Base-by-base conservation (phyloP, 2,329 filamentous ascomycete species). In the Pseudogymnoascus sp. region DNA sequence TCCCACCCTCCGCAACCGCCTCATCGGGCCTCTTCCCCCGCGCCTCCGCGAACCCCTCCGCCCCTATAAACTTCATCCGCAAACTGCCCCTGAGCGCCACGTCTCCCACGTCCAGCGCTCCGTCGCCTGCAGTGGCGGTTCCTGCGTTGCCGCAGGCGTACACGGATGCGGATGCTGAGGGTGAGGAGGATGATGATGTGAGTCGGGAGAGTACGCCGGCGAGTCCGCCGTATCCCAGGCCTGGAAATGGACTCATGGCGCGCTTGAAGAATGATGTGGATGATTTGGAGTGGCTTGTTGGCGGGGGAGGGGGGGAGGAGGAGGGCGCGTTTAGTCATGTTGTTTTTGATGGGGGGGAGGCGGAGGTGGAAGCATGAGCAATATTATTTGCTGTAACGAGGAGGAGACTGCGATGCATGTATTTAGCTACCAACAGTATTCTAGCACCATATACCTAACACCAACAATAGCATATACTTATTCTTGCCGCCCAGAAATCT, bases 201-300 rank as follows among this genome's bases (percentile, higher is more conserved):
- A 78, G 79, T 51, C 65, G 72, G 55, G 73, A 76, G n/a, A 80
- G 81, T 64, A 80, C 84, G 55, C 75, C 78, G 36, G 81, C 82
- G 51, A 84, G 85, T 68, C 80, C 83, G 29, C 79, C 85, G 44
- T 88, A 88, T 66, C 85, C 85, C 0, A 81, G 81, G 65, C 77
- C 85, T 5, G 86, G 86, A 1, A 80, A 85, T 61, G 86, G 86
- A 1, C 75, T 89, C 29, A 80, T 74, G 72, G 66, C 69, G 6
- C 73, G 78, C 25, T 69, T 88, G 17, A 78, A 81, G 5, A 78
- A 80, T 0, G 82, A 87, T 66, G 78, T 77, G 15, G 80, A 84
- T 27, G 85, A 88, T 69, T 67, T 86, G 39, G 78, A 84, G 63
- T 86, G 85, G 76, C 71, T 89, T 25, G 80, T 84, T 6, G 86